Conservation (phyloP, 129 eudicot genomes). For the Heracleum sosnowskyi region DNA sequence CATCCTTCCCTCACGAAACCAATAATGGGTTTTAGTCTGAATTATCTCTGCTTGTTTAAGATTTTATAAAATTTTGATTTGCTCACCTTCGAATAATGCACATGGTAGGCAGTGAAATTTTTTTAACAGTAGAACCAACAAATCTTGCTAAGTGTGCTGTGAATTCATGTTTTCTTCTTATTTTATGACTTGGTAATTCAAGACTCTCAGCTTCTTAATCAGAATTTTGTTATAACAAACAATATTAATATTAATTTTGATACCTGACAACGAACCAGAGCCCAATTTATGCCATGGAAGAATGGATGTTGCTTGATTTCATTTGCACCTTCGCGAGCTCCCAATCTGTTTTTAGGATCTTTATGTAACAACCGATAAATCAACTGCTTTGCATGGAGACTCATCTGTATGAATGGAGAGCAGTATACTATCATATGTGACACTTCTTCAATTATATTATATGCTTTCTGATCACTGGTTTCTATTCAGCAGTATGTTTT, state of each 20-base stretch:
- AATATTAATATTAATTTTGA: neutral
- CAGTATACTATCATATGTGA: neutral
- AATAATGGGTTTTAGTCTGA: too few relatives aligned
- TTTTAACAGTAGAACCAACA: neutral
- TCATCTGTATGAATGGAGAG: slow-evolving; percentile 40
- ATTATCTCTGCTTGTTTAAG: too few relatives aligned
- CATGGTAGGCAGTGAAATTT: too few relatives aligned
- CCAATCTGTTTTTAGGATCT: slow-evolving; percentile 86
- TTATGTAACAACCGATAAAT: slow-evolving; percentile 80
- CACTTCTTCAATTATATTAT: neutral
- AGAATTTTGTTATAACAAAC: neutral
- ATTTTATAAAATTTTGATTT: too few relatives aligned
- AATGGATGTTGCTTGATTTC: slow-evolving; percentile 95
- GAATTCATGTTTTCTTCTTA: neutral
- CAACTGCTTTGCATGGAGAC: slow-evolving; percentile 80
- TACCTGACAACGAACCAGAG: slow-evolving; percentile 91
- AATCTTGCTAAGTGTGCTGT: neutral
- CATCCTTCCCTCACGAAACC: too few relatives aligned
- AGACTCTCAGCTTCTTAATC: neutral
- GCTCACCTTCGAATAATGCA: slow-evolving; percentile 11
- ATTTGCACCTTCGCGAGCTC: slow-evolving; percentile 86
- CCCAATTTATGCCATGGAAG: slow-evolving; percentile 90
- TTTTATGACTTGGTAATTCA: neutral
- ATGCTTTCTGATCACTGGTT: neutral
- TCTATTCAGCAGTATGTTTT: neutral